phyloP scores from a whole-genome alignment of 108 stramenopile species.

The Licmophora abbreviata region DNA sequence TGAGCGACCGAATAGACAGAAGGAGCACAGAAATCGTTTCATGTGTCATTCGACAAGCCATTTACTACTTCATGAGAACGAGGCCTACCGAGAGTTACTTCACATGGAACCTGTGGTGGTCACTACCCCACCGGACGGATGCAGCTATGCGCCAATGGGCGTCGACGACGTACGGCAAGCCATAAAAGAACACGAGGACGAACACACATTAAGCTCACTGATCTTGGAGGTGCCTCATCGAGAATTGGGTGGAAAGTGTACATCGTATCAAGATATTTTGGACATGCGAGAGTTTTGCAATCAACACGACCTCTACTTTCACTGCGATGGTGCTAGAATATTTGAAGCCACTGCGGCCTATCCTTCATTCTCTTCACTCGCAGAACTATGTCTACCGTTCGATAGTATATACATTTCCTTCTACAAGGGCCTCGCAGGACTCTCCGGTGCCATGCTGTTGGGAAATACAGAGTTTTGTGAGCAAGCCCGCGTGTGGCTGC shows the following conservation, averaged over 20 bases:
- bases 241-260: conserved; percentile 72
- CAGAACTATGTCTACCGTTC: conserved; percentile 42
- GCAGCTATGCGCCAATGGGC: conserved; percentile 24
- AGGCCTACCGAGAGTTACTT: conserved; percentile 44
- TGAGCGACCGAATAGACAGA: background rate
- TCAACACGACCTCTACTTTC: conserved; percentile 38
- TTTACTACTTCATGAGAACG: conserved; percentile 62
- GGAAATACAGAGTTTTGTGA: conserved; percentile 49
- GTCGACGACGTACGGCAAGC: conserved; percentile 21
- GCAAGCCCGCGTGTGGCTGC: conserved; percentile 61
- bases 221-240: conserved; percentile 80
- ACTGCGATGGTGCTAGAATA: conserved; percentile 80
- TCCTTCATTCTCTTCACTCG: conserved; percentile 8
- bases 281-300: conserved; percentile 30
- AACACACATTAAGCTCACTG: conserved; percentile 25
- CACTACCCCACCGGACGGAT: conserved; percentile 9
- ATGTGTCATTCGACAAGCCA: conserved; percentile 63
- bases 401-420: conserved; percentile 74
- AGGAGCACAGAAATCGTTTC: conserved; percentile 26
- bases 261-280: conserved; percentile 54
- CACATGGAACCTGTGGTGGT: conserved; percentile 27
- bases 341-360: conserved; percentile 67
- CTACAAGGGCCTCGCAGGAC: conserved; percentile 74
- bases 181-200: background rate
- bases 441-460: conserved; percentile 70